Conservation (phyloP, 257 asterid genomes). For the Nicotiana tabacum region DNA sequence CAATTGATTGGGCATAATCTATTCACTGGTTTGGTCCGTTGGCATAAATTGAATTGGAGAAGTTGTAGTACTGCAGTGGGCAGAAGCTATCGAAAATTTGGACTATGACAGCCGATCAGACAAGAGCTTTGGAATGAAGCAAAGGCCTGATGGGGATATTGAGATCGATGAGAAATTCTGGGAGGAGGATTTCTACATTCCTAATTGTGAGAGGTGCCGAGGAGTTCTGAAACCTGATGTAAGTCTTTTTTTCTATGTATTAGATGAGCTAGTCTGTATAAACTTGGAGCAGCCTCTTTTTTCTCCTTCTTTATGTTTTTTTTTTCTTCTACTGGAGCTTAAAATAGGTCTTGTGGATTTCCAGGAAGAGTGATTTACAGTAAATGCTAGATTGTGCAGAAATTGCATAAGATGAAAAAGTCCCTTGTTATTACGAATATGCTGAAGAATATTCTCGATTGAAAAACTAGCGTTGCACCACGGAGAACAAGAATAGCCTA, state of each 20-base stretch:
- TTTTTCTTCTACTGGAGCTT: background rate
- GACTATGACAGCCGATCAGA: conserved; percentile 86
- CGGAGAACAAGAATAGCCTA: background rate
- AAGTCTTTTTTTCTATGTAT: conserved; percentile 23
- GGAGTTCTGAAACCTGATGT: conserved; percentile 92
- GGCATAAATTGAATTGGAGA: conserved; percentile 7
- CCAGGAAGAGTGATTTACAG: background rate
- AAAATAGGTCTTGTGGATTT: background rate
- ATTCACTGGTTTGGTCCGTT: background rate
- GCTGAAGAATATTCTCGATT: background rate
- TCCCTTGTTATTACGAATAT: background rate
- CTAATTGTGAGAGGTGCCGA: conserved; percentile 60
- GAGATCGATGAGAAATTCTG: conserved; percentile 97
- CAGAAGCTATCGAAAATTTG: conserved; percentile 86
- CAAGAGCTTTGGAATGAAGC: conserved; percentile 93
- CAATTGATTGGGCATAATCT: background rate
- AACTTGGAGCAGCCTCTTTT: background rate
- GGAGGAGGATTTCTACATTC: conserved; percentile 90
- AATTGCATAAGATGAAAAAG: background rate
- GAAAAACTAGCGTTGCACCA: background rate
- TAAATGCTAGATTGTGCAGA: background rate
- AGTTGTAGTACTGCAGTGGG: conserved; percentile 67
- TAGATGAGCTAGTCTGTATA: background rate
- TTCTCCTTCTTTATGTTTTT: background rate
- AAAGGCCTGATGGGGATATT: conserved; percentile 96